Evolutionary conservation across 2,329 filamentous ascomycete genomes (phyloP), one percentile per base, ranked within the genome.

Genomic region (Aaosphaeria arxii): DNA sequence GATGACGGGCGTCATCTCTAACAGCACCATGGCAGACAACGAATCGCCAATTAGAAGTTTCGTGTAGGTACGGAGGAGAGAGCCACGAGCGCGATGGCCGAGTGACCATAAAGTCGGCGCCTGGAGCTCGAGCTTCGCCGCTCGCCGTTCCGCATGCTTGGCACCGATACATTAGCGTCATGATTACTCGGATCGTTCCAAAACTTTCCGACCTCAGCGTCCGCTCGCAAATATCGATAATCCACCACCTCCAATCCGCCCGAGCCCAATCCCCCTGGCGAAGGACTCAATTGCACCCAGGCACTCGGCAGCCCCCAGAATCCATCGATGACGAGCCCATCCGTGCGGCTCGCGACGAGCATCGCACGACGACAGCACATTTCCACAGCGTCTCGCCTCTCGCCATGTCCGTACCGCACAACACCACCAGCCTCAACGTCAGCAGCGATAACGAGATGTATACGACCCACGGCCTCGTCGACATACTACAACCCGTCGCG

Each of bases 1-100:
- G 30, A 89, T 82, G 57, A 81, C 75, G 58, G 80, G 68, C 4
- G 87, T 91, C 77, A 90, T 86, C n/a, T 85, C 88, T 39, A 94
- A 82, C 40, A 88, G 76, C 13, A 91, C 87, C 88, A 92, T 92
- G 43, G 40, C 44, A 47, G 30, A 28, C 30, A 29, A 6, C 30
- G 17, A 3, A 24, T 24, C 17, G 17, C n/a, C 7, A 40, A 42
- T 43, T 41, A 46, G 3, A 9, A 24, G 17, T 24, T 24, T 24
- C 17, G 17, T 3, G 17, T 2, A 24, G 3, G 17, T 24, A 24
- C 17, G 2, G 17, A 24, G 17, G 17, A 24, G 17, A 3, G 3
- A 24, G 3, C 17, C 2, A 24, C 17, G 17, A 24, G 17, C 17
- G 17, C 17, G 3, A 24, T 24, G 17, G 17, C 17, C 3, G 17